These are phyloP conservation scores for Tylopilus sp. DNA, from an alignment of 768 basidiomycete genomes.

Conservation along the genomic window DNA sequence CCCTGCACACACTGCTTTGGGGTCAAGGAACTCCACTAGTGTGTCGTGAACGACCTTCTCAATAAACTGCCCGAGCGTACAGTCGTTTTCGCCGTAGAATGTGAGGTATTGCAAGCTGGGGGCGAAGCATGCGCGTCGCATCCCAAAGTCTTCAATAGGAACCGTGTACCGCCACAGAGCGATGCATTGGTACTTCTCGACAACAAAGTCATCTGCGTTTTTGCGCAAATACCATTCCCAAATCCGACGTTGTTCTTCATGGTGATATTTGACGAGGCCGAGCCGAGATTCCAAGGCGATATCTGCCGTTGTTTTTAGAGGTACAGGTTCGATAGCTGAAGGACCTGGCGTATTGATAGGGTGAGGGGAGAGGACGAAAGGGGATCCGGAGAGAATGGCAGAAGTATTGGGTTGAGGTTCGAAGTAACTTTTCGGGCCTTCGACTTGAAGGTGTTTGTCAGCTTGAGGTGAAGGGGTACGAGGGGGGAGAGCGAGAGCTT, in stretches of 20 bases:
- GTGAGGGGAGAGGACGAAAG: conserved; percentile 32
- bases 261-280: conserved; percentile 68
- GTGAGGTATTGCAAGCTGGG: conserved; percentile 70
- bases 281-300: conserved; percentile 74
- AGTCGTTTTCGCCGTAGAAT: conserved; percentile 92
- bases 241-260: conserved; percentile 82
- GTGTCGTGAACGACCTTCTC: conserved; percentile 73
- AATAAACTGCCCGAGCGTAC: conserved; percentile 90
- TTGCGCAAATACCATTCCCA: conserved; percentile 96
- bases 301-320: conserved; percentile 61
- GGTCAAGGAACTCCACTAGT: conserved; percentile 64
- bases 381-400: conserved; percentile 29
- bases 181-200: conserved; percentile 92
- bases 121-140: conserved; percentile 72
- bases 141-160: conserved; percentile 65
- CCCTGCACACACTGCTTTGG: conserved; percentile 73
- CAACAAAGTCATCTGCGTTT: conserved; percentile 81
- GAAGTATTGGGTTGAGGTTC: conserved; percentile 33
- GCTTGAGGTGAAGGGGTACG: conserved; percentile 39
- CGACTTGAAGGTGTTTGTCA: conserved; percentile 24
- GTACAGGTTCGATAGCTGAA: conserved; percentile 38
- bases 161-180: conserved; percentile 75
- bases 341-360: conserved; percentile 23
- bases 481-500: conserved; percentile 41
- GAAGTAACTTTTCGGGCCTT: conserved; percentile 43